Conservation (phyloP, 2,329 filamentous ascomycete genomes). For the Claviceps citrina region DNA sequence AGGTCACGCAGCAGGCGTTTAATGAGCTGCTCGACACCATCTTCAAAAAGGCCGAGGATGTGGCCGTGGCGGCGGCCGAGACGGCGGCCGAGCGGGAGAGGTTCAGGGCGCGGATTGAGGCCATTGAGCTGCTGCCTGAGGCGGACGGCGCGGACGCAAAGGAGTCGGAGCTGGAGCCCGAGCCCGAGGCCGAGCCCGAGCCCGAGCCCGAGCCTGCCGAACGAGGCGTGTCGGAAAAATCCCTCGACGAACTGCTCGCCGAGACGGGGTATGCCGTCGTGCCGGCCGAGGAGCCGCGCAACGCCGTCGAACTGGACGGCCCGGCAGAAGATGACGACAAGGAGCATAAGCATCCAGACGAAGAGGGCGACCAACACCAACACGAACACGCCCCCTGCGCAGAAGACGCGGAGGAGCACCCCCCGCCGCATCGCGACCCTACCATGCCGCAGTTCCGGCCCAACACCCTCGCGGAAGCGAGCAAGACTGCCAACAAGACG, state of each 20-base stretch:
- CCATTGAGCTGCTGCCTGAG: conserved; percentile 19
- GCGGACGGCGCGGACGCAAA: conserved; percentile 4
- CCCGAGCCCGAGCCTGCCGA: background rate
- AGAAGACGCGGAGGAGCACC: background rate
- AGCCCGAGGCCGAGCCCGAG: background rate
- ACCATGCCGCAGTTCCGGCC: conserved; percentile 56
- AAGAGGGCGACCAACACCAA: conserved; percentile 2
- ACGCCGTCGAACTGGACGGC: conserved; percentile 19
- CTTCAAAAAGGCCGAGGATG: conserved; percentile 67
- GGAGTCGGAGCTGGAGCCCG: background rate
- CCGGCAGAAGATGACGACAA: conserved; percentile 13
- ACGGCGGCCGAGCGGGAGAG: conserved; percentile 47
- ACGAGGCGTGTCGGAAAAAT: conserved; percentile 10
- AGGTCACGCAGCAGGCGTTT: conserved; percentile 77
- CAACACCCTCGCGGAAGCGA: conserved; percentile 24
- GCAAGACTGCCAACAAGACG: too few species aligned
- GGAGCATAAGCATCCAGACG: conserved; percentile 9
- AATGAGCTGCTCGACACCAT: conserved; percentile 82
- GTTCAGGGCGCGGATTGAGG: conserved; percentile 33
- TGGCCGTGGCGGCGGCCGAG: conserved; percentile 51
- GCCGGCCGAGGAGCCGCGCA: conserved; percentile 14
- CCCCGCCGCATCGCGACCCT: conserved; percentile 32
- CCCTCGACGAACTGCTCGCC: conserved; percentile 23
- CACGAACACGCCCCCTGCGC: too few species aligned
- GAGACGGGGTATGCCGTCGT: conserved; percentile 31